Base-by-base conservation (phyloP, 2,329 filamentous ascomycete genomes). In the Monosporascus sp. region DNA sequence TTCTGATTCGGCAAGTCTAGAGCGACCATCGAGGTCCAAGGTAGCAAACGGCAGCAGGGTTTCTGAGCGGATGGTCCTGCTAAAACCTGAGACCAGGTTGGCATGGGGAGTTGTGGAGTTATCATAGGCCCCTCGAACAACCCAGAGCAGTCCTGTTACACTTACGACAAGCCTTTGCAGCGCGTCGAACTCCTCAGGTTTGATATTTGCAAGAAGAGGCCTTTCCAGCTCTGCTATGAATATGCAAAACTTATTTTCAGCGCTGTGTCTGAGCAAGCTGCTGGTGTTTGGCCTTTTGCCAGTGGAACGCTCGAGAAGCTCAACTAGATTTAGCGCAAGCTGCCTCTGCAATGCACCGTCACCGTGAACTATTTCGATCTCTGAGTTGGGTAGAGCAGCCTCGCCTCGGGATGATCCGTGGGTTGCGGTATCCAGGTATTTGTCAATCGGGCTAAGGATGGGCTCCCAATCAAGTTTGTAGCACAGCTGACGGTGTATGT, bases 401-500 rank as follows among this genome's bases (percentile, higher is more conserved):
- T 45, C 43, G 27, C 14, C 25, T 1, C 61, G 53, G 0, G 48
- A 49, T 14, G 54, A 54, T 50, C 53, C 46, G 56, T 53, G 15
- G 43, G 51, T 53, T 4, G 55, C 31, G 38, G 47, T 43, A 18
- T 61, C 54, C 5, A 50, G 57, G 20, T 51, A 35, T 15, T 56
- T 56, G 1, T 59, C 54, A 14, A 70, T 49, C 0, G 64, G 61
- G 35, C 69, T 64, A 1, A 70, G 61, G n/a, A 74, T 55, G 3
- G 67, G 70, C 46, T 76, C 74, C 74, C 75, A 77, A n/a, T 74
- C 67, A 15, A 75, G 51, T 60, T 74, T 77, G 63, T 74, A 77
- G 61, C 75, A 77, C 1, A 77, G 67, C 57, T 76, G 70, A 2
- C 72, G 66, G n/a, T 71, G 61, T 1, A 51, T 57, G 17, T 68